Percentiles rank a stretch among this genome's conserved stretches.
Conservation (phyloP, 768 basidiomycete species). For the Candolleomyces eurysporus region DNA sequence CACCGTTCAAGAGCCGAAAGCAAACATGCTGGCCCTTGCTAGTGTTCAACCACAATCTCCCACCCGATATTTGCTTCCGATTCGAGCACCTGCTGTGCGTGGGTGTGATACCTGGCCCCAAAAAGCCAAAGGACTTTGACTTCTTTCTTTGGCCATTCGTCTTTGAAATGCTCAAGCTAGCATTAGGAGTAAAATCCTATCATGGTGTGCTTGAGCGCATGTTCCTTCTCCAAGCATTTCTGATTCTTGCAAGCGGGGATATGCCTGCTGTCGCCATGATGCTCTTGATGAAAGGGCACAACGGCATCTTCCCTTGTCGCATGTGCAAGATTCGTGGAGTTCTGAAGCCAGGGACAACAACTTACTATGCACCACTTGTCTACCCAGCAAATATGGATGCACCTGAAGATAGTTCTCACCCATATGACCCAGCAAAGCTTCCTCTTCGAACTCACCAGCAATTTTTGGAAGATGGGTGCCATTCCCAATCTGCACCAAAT, state of each 20-base stretch:
- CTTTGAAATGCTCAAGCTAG: slow-evolving; percentile 34
- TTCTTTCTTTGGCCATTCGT: slow-evolving; percentile 43
- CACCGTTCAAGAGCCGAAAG: slow-evolving; percentile 30
- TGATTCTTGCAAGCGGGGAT: slow-evolving; percentile 19
- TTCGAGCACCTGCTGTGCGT: slow-evolving; percentile 33
- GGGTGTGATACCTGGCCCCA: slow-evolving; percentile 46
- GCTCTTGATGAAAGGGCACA: slow-evolving; percentile 37
- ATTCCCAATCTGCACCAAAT: slow-evolving; percentile 14
- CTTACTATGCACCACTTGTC: slow-evolving; percentile 26
- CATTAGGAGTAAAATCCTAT: slow-evolving; percentile 33
- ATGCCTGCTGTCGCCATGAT: slow-evolving; percentile 21
- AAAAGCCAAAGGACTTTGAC: slow-evolving; percentile 37
- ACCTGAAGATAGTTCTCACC: neutral
- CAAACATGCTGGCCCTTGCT: slow-evolving; percentile 41
- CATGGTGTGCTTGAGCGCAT: slow-evolving; percentile 4
- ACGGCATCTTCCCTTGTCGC: slow-evolving; percentile 28
- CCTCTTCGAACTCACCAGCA: neutral
- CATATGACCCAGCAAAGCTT: neutral
- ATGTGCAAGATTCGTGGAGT: slow-evolving; percentile 26
- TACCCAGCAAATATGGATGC: neutral
- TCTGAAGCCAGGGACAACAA: slow-evolving; percentile 6
- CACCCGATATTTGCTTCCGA: slow-evolving; percentile 31
- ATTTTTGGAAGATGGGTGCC: neutral
- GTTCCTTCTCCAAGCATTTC: slow-evolving; percentile 17
- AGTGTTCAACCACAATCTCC: slow-evolving; percentile 33